These are phyloP conservation scores for Clonostachys solani DNA, from an alignment of 2,329 filamentous ascomycete genomes.

Conservation along the genomic window DNA sequence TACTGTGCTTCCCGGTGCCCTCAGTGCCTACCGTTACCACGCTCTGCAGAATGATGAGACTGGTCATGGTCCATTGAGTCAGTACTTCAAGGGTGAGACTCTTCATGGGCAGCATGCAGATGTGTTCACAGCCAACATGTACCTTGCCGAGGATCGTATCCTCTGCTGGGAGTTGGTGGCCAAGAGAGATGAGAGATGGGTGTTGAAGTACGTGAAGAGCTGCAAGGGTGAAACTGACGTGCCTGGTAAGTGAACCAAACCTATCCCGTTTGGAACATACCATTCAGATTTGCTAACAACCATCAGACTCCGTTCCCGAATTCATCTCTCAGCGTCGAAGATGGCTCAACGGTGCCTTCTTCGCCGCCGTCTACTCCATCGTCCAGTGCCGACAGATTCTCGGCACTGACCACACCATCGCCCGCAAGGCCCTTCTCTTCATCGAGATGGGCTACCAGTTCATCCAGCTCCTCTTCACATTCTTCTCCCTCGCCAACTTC, in stretches of 20 bases:
- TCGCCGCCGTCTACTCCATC: slow-evolving; percentile 94
- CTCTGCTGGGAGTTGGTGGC: slow-evolving; percentile 94
- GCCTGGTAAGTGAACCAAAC: slow-evolving; percentile 60
- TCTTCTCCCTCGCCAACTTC: slow-evolving; percentile 97
- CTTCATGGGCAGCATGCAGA: slow-evolving; percentile 94
- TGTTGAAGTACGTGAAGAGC: slow-evolving; percentile 95
- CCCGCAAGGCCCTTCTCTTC: slow-evolving; percentile 86
- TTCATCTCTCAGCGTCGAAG: slow-evolving; percentile 95
- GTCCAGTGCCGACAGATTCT: slow-evolving; percentile 94
- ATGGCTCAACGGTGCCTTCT: slow-evolving; percentile 99
- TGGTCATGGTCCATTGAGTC: slow-evolving; percentile 89
- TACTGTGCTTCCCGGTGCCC: slow-evolving; percentile 88
- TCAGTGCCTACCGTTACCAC: slow-evolving; percentile 94
- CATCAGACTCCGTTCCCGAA: slow-evolving; percentile 79
- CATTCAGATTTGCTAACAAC: neutral
- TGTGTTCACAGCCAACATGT: slow-evolving; percentile 97
- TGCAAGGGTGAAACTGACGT: slow-evolving; percentile 98
- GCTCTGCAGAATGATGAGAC: slow-evolving; percentile 95
- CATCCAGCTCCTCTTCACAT: slow-evolving; percentile 89
- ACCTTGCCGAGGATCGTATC: slow-evolving; percentile 84
- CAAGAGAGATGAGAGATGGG: slow-evolving; percentile 92
- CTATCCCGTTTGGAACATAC: neutral
- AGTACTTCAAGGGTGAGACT: slow-evolving; percentile 99
- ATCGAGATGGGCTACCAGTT: slow-evolving; percentile 96
- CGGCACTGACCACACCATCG: slow-evolving; percentile 84